A percentile compares a stretch with the other conserved stretches of the same genome.
These are phyloP conservation scores for Oropetium thomaeum DNA, from an alignment of 176 grass and related monocot genomes.

Conservation along the genomic window DNA sequence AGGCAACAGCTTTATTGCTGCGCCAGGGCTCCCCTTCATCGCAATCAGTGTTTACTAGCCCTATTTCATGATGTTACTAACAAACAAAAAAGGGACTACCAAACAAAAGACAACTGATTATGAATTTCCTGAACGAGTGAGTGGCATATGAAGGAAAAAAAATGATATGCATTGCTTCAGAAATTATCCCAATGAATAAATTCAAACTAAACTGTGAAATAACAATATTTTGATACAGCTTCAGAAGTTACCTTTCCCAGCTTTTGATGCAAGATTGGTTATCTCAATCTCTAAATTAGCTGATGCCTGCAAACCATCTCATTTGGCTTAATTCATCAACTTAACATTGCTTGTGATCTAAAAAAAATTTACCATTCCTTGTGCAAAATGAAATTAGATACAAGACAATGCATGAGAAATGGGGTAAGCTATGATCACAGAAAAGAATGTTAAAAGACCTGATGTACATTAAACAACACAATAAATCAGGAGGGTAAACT, in stretches of 20 bases:
- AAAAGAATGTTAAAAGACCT: background rate
- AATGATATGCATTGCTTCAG: background rate
- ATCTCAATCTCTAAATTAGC: slow-evolving; percentile 96
- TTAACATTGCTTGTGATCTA: background rate
- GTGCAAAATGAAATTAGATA: background rate
- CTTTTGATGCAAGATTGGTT: slow-evolving; percentile 90
- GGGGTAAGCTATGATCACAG: background rate
- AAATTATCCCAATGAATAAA: background rate
- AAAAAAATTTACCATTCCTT: background rate
- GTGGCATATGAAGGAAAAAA: background rate
- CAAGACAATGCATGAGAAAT: background rate
- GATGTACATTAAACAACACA: background rate
- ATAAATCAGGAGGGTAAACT: background rate
- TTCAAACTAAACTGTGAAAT: slow-evolving; percentile 12
- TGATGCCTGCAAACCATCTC: slow-evolving; percentile 60
- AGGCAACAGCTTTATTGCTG: no score
- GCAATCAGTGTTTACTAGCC: background rate
- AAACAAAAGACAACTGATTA: background rate
- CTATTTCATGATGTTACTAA: background rate
- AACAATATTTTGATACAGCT: slow-evolving; percentile 4
- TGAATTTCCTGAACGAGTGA: background rate
- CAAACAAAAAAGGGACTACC: background rate
- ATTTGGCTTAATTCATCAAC: background rate
- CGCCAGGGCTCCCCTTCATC: no score
- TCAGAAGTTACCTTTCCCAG: slow-evolving; percentile 75